Evolutionary conservation across 2,329 filamentous ascomycete species (phyloP), one percentile per base, ranked within the genome.

Genomic region (Teratosphaeria nubilosa): DNA sequence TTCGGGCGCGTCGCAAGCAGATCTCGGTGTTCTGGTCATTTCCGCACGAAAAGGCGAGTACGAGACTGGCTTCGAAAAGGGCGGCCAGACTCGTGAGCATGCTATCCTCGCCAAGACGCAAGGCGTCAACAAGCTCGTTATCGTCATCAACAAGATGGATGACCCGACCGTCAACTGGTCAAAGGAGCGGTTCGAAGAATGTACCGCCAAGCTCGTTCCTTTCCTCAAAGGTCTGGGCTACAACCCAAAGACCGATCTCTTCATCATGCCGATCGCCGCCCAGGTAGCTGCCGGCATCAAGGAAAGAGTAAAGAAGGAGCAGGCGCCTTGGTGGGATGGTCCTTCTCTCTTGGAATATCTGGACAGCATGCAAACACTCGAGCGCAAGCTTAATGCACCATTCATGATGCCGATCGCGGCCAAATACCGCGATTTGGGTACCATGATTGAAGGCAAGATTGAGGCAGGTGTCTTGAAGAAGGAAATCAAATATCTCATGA

Each of bases 61-160:
- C 75, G 94, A 99, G 77, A 97, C 94, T 34, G 94, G 94, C 54
- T 99, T 99, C 73, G 94, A 99, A 69, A 88, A 87, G 79, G 94
- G 94, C 63, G 92, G 94, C 41, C 94, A 99, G 75, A 99, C 94
- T 56, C 85, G 94, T 72, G 94, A 99, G 82, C 92, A 97, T 76
- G 94, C 95, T 58, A 90, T 99, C 80, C 82, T 99, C 71, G 95
- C 95, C 66, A 96, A 97, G 78, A 99, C 95, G 0, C 92, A 96
- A 73, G 94, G 94, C 76, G 94, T 99, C 60, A 95, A 95, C 81
- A 96, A 96, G 78, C 82, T 99, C 58, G 81, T 97, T 52, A 86
- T 99, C 31, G 94, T 83, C 56, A 91, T 96, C 72, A 99, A 99
- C 84, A 99, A 99, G 82, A 99, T 99, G 95, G 94, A 99, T 72